A percentile compares a stretch with the other conserved stretches of the same genome.
Evolutionary conservation across 1,139 yeast species (phyloP).

Genomic region (Yamadazyma dendronema): DNA sequence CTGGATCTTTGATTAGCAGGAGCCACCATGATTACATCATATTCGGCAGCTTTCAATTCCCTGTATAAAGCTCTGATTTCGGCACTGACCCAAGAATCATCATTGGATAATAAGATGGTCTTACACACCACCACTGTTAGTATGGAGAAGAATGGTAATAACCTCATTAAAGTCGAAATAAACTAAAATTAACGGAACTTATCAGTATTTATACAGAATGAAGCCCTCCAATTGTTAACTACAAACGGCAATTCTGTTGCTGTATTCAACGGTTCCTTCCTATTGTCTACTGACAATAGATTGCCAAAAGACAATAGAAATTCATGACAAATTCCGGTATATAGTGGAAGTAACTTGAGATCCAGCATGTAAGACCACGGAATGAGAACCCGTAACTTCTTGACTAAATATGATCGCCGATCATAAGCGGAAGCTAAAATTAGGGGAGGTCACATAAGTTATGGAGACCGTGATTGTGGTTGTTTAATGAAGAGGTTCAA

Average conservation of each 20-base stretch:
- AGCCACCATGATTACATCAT: constrained; percentile 32
- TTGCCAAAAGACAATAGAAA: not conserved
- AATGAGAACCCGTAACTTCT: not conserved
- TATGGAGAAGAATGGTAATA: not conserved
- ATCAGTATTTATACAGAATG: not conserved
- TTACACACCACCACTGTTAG: constrained; percentile 11
- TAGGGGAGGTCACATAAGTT: too few species aligned
- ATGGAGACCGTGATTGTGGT: too few species aligned
- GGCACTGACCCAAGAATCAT: constrained; percentile 32
- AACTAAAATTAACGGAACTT: not conserved
- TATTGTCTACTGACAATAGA: constrained; percentile 1
- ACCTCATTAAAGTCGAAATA: constrained; percentile 4
- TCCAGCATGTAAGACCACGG: not conserved
- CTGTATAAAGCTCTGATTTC: constrained; percentile 33
- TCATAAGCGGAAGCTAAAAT: too few species aligned
- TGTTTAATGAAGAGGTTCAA: too few species aligned
- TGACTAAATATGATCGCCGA: not conserved
- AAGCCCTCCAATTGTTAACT: not conserved
- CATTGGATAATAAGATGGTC: constrained; percentile 32
- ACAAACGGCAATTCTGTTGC: not conserved
- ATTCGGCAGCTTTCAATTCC: constrained; percentile 26
- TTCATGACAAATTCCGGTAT: not conserved
- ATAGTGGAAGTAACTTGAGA: not conserved
- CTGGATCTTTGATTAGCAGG: constrained; percentile 33
- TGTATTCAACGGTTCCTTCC: not conserved